Evolutionary conservation across 129 eudicot genomes (phyloP).

Genomic region (Lonicera japonica): DNA sequence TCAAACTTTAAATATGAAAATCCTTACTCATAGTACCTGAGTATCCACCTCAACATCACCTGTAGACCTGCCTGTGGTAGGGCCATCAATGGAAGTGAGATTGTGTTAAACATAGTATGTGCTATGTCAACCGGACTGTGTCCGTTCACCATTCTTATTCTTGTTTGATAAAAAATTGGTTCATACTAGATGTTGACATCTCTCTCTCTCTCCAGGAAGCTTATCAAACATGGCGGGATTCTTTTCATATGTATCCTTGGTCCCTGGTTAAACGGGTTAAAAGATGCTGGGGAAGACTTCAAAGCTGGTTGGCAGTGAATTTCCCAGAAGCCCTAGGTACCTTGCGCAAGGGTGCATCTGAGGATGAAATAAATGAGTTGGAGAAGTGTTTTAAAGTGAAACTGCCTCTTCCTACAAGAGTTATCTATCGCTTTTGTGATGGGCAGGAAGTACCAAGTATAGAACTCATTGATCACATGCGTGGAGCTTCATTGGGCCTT

Average conservation of each 20-base stretch:
- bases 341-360: conserved; percentile 68
- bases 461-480: conserved; percentile 11
- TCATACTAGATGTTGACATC: conserved; percentile 4
- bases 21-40: too few species aligned
- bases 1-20: too few species aligned
- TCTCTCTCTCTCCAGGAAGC: conserved; percentile 37
- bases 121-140: too few species aligned
- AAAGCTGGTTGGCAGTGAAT: conserved; percentile 49
- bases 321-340: conserved; percentile 65
- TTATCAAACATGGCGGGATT: conserved; percentile 70
- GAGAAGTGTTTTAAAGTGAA: conserved; percentile 56
- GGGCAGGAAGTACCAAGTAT: conserved; percentile 52
- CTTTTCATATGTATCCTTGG: conserved; percentile 73
- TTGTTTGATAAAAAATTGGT: not conserved
- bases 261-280: conserved; percentile 59
- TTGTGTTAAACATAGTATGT: too few species aligned
- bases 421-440: conserved; percentile 71
- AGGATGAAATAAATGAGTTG: conserved; percentile 49
- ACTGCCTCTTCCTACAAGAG: conserved; percentile 70
- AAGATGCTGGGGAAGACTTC: conserved; percentile 52
- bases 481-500: conserved; percentile 39
- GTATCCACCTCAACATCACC: too few species aligned
- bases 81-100: too few species aligned
- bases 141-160: not conserved
- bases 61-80: too few species aligned